A percentile compares a stretch with the other conserved stretches of the same genome.
Evolutionary conservation across 1,284 basidiomycete species (phyloP).

Genomic region (Coniophora puteana): DNA sequence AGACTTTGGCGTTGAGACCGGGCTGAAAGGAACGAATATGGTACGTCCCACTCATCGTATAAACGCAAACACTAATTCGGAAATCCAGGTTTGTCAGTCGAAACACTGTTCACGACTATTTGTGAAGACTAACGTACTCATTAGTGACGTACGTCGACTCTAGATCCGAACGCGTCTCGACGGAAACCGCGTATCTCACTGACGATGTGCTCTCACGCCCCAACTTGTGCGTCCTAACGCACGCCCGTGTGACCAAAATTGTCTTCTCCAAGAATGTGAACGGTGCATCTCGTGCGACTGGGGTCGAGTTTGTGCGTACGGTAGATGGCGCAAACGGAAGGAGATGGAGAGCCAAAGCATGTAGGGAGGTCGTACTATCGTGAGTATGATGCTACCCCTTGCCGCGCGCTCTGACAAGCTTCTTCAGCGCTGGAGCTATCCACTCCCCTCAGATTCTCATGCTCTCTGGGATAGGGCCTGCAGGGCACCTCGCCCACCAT

Average conservation of each 20-base stretch:
- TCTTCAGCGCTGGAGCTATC: conserved; percentile 55
- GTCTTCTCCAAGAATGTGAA: conserved; percentile 48
- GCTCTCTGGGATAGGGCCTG: conserved; percentile 66
- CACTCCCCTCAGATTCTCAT: conserved; percentile 69
- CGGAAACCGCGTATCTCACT: conserved; percentile 64
- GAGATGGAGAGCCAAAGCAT: conserved; percentile 40
- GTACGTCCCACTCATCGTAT: conserved; percentile 10
- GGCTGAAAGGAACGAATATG: conserved; percentile 28
- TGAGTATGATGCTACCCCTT: conserved; percentile 28
- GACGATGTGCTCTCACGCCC: conserved; percentile 53
- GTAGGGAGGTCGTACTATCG: conserved; percentile 62
- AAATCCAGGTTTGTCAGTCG: background rate
- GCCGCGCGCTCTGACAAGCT: no score
- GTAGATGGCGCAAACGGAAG: conserved; percentile 22
- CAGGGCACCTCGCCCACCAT: conserved; percentile 44
- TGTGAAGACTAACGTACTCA: conserved; percentile 3
- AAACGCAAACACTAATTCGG: background rate
- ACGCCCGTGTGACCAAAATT: conserved; percentile 51
- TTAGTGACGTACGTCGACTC: conserved; percentile 64
- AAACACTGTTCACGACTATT: background rate
- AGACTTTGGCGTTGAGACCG: conserved; percentile 27
- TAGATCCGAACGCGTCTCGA: conserved; percentile 48
- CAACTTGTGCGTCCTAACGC: conserved; percentile 57
- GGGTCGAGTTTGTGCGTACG: conserved; percentile 52
- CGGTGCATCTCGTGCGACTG: conserved; percentile 45